Conservation (phyloP, 1,284 basidiomycete species). For the Phellopilus nigrolimitatus region DNA sequence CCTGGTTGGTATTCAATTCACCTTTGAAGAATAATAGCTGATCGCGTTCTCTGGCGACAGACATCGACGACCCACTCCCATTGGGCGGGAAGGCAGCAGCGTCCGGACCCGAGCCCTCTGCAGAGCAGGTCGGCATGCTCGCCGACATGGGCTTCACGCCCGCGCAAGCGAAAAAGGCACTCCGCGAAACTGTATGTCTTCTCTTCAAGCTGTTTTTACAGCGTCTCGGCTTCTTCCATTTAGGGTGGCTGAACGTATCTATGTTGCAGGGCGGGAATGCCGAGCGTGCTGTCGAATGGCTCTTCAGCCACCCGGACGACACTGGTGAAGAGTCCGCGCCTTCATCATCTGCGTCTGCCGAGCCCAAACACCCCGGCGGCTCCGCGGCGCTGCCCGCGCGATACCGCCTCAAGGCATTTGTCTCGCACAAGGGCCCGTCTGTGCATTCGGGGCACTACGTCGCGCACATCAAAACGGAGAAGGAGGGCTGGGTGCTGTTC, state of each 20-base stretch:
- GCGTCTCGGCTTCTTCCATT: too few relatives aligned
- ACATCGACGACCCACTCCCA: conserved; percentile 84
- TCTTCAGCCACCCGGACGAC: conserved; percentile 95
- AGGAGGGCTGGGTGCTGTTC: conserved; percentile 78
- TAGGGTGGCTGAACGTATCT: too few relatives aligned
- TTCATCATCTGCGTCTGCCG: conserved; percentile 25
- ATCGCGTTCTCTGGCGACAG: conserved; percentile 34
- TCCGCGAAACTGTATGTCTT: conserved; percentile 73
- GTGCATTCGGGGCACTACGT: conserved; percentile 96
- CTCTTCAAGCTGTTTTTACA: too few relatives aligned
- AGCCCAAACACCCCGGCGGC: conserved; percentile 36
- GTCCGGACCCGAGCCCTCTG: conserved; percentile 49
- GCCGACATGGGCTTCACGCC: conserved; percentile 91
- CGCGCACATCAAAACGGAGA: conserved; percentile 62
- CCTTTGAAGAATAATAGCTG: neutral
- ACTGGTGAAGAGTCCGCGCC: conserved; percentile 56
- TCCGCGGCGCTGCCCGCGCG: conserved; percentile 63
- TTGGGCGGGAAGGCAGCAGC: conserved; percentile 24
- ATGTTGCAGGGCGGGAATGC: conserved; percentile 59
- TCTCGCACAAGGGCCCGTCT: conserved; percentile 95
- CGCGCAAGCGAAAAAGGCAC: conserved; percentile 83
- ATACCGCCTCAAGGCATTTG: conserved; percentile 86
- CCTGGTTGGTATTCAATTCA: conserved; percentile 47
- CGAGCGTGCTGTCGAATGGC: conserved; percentile 92
- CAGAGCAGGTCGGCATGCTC: conserved; percentile 69